These are phyloP conservation scores for Colletotrichum tropicicola DNA, from an alignment of 2,329 filamentous ascomycete species.

Conservation along the genomic window DNA sequence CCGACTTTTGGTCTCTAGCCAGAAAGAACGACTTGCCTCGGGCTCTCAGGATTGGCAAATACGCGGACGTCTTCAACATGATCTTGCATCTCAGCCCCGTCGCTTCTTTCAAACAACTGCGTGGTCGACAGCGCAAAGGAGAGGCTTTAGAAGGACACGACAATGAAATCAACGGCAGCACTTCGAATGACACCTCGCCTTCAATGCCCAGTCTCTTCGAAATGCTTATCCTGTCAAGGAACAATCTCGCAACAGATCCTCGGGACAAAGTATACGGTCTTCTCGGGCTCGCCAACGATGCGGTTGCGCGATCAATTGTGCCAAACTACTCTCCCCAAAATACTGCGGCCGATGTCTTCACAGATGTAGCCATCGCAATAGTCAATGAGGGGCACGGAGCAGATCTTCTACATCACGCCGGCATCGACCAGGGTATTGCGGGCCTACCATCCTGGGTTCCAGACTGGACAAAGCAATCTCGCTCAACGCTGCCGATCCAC, in stretches of 20 bases:
- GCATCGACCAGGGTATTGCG: background rate
- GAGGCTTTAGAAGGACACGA: background rate
- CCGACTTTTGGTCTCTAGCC: constrained; percentile 5
- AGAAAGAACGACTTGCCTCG: background rate
- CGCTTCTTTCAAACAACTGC: background rate
- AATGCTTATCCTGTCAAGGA: background rate
- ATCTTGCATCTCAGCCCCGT: constrained; percentile 8
- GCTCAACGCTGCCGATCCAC: background rate
- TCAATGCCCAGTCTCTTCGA: background rate
- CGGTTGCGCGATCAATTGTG: background rate
- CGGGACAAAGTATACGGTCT: constrained; percentile 16
- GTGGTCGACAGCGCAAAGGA: background rate
- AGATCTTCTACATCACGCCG: background rate
- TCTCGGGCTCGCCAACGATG: constrained; percentile 8
- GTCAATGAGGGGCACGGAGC: background rate
- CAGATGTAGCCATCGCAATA: background rate
- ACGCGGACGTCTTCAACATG: constrained; percentile 3
- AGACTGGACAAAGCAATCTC: constrained; percentile 15
- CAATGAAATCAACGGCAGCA: background rate
- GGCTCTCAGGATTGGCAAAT: background rate
- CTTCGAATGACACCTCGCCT: background rate
- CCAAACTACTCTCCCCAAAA: background rate
- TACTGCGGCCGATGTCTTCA: background rate
- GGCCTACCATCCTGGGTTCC: constrained; percentile 12
- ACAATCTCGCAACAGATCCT: constrained; percentile 1